phyloP scores from a whole-genome alignment of 108 stramenopile species.

The Cyclotella cryptica region DNA sequence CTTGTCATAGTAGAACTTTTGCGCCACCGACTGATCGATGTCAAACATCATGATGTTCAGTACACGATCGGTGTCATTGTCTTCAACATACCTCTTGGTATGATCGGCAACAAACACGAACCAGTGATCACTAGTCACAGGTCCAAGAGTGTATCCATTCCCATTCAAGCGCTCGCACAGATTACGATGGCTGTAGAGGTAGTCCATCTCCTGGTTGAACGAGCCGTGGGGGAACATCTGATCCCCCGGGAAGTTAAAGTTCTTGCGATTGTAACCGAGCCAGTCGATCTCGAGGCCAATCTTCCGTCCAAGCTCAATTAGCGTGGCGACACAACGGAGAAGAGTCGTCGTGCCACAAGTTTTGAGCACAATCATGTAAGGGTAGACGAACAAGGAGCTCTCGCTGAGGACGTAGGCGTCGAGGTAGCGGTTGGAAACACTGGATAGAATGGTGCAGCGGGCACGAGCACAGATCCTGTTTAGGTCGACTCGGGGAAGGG shows the following conservation, averaged over 20 bases:
- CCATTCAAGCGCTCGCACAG: constrained; percentile 93
- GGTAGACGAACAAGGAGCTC: constrained; percentile 98
- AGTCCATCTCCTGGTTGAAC: constrained; percentile 94
- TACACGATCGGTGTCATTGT: constrained; percentile 93
- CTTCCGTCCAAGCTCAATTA: constrained; percentile 89
- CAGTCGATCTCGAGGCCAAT: constrained; percentile 97
- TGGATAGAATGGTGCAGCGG: constrained; percentile 94
- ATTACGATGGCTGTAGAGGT: constrained; percentile 88
- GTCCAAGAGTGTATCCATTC: constrained; percentile 97
- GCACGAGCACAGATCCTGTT: constrained; percentile 94
- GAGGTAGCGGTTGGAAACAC: constrained; percentile 92
- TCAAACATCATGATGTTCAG: constrained; percentile 99
- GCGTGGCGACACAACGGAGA: constrained; percentile 91
- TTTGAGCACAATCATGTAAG: constrained; percentile 98
- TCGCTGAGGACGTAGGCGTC: constrained; percentile 98
- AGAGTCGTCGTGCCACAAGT: constrained; percentile 99
- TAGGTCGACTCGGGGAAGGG: constrained; percentile 77
- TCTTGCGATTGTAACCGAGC: constrained; percentile 99
- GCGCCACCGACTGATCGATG: constrained; percentile 90
- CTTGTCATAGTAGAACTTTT: constrained; percentile 86
- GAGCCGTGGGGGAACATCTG: constrained; percentile 92
- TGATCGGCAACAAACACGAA: constrained; percentile 99
- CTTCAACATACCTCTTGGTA: constrained; percentile 79
- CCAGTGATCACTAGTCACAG: constrained; percentile 99
- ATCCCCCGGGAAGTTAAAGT: constrained; percentile 96